Conservation (phyloP, 441 rosid species). For the Biscutella laevigata region DNA sequence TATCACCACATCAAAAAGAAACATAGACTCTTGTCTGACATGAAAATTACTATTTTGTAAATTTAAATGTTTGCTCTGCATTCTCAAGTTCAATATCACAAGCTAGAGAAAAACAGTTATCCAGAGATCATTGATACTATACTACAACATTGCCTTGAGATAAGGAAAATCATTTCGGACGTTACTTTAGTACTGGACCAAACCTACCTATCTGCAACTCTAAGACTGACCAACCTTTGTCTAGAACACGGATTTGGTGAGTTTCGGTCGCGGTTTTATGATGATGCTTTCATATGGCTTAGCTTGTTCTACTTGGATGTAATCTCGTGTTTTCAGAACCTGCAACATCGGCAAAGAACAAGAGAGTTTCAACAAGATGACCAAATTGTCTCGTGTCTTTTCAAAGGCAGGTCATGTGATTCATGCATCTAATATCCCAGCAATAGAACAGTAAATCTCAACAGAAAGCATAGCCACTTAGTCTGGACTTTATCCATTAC, state of each 20-base stretch:
- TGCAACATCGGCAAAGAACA: conserved; percentile 24
- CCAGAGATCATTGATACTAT: too few species aligned
- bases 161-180: conserved; percentile 19
- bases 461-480: too few species aligned
- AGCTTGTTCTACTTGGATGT: conserved; percentile 79
- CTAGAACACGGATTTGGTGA: conserved; percentile 77
- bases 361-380: background rate
- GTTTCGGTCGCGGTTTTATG: conserved; percentile 63
- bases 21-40: too few species aligned
- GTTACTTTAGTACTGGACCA: conserved; percentile 18
- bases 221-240: conserved; percentile 1
- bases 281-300: conserved; percentile 56
- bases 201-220: conserved; percentile 33
- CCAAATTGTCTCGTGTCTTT: background rate
- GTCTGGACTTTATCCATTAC: background rate
- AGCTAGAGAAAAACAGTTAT: too few species aligned
- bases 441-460: too few species aligned
- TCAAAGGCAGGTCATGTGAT: too few species aligned
- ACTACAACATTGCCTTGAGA: too few species aligned
- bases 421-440: too few species aligned
- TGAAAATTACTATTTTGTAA: too few species aligned
- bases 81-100: too few species aligned
- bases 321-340: conserved; percentile 93
- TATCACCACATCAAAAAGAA: too few species aligned
- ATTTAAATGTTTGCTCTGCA: too few species aligned